Evolutionary conservation across 75 land plant genomes (phyloP), one percentile per base, ranked within the genome.

Genomic region (Cryptomeria japonica): DNA sequence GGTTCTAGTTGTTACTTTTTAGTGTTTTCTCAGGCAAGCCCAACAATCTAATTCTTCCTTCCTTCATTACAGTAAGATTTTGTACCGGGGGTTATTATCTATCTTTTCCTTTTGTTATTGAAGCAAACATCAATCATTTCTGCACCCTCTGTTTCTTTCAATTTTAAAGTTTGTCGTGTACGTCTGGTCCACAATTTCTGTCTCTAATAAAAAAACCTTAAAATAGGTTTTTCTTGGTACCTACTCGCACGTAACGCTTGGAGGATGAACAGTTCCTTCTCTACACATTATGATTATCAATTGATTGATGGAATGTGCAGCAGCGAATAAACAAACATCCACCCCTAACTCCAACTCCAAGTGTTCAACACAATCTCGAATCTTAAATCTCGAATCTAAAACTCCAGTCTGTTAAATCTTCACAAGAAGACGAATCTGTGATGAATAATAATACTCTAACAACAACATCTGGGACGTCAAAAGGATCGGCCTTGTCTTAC

Each of bases 271-370:
- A 75, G 77, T 14, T 75, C 46, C 46, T 3, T 44, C 46, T 44
- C 46, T 44, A 2, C 12, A 75, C 34, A 73, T 73, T 72, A 49
- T 51, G 16, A 32, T 75, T 32, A 75, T 10, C 51, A 49, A 49
- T 49, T 75, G 77, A 75, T 75, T 75, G 77, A 75, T 32, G 77
- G 77, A 75, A 75, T 75, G 77, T 75, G 77, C 3, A 6, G 46
- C 15, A 7, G 64, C 64, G 64, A 31, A 72, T n/a, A 72, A 64
- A 72, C 3, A 44, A 44, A 44, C n/a, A 64, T 15, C 42, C 5
- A 41, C 15, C 22, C 5, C 5, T 64, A n/a, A 28, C 34, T 11
- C 12, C n/a, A 25, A 75, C 12, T 75, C 77, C 77, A 75, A 75
- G 77, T 75, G 77, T 75, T 75, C 38, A 34, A 32, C 0, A 34